A percentile compares a stretch with the other conserved stretches of the same genome.
These are phyloP conservation scores for Tremellales sp. DNA, from an alignment of 1,284 basidiomycete species.

Conservation along the genomic window DNA sequence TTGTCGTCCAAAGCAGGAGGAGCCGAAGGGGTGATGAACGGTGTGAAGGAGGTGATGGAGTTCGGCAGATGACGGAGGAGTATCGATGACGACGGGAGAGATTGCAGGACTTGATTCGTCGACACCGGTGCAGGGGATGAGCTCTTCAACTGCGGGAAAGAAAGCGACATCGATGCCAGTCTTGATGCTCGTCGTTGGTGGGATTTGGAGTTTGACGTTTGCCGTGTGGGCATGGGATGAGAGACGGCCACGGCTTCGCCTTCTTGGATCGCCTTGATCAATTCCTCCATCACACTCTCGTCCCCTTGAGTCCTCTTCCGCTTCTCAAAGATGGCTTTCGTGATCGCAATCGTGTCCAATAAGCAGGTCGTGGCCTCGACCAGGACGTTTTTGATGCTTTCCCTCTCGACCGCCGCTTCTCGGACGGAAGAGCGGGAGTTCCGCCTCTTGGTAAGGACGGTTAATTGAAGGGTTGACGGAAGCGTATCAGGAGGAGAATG, in stretches of 20 bases:
- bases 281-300: constrained; percentile 37
- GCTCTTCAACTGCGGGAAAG: constrained; percentile 17
- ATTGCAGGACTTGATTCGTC: constrained; percentile 34
- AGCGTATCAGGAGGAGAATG: constrained; percentile 10
- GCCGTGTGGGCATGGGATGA: constrained; percentile 6
- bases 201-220: constrained; percentile 10
- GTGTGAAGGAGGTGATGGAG: constrained; percentile 43
- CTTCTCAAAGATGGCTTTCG: constrained; percentile 31
- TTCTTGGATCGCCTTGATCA: constrained; percentile 40
- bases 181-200: constrained; percentile 38
- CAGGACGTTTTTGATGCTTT: constrained; percentile 29
- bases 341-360: constrained; percentile 32
- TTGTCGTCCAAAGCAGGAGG: constrained; percentile 51
- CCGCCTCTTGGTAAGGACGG: constrained; percentile 4
- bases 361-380: constrained; percentile 34
- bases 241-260: constrained; percentile 24
- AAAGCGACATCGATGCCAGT: constrained; percentile 42
- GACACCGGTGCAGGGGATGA: constrained; percentile 29
- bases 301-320: constrained; percentile 6
- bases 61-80: constrained; percentile 45
- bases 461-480: not conserved
- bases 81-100: constrained; percentile 47
- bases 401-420: constrained; percentile 19
- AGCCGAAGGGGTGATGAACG: constrained; percentile 57
- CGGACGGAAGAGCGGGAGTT: constrained; percentile 20